phyloP scores from a whole-genome alignment of 495 filamentous ascomycete species.

The Corynascus novoguineensis region DNA sequence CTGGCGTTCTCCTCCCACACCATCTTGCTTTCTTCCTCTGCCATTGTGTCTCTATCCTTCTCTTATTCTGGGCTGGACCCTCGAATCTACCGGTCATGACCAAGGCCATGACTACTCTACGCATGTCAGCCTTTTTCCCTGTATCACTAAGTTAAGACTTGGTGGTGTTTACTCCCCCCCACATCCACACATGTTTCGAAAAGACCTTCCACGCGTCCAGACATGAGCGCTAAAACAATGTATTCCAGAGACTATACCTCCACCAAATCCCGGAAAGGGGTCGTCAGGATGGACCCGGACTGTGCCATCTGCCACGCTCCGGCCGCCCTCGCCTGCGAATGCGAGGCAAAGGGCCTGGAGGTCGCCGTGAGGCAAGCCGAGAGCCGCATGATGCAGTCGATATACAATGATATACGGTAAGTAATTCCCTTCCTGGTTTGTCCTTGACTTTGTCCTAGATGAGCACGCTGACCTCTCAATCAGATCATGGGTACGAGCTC shows the following conservation, averaged over 20 bases:
- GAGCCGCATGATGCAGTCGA: slow-evolving; percentile 54
- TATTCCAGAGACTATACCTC: slow-evolving; percentile 41
- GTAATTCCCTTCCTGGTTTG: slow-evolving; percentile 13
- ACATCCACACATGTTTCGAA: slow-evolving; percentile 5
- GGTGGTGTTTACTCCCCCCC: slow-evolving; percentile 6
- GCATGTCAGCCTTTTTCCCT: slow-evolving; percentile 18
- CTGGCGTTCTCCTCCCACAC: slow-evolving; percentile 21
- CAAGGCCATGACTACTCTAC: slow-evolving; percentile 25
- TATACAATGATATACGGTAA: slow-evolving; percentile 61
- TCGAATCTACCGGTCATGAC: slow-evolving; percentile 26
- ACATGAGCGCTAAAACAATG: slow-evolving; percentile 43
- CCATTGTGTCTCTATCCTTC: slow-evolving; percentile 3
- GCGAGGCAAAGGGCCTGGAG: slow-evolving; percentile 62
- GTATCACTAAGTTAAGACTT: slow-evolving; percentile 26
- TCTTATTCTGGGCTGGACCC: slow-evolving; percentile 32
- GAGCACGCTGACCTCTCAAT: slow-evolving; percentile 22
- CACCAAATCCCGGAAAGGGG: slow-evolving; percentile 42
- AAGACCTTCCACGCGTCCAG: slow-evolving; percentile 28
- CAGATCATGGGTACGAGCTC: slow-evolving; percentile 63
- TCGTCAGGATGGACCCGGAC: slow-evolving; percentile 60
- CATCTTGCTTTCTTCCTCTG: slow-evolving; percentile 16
- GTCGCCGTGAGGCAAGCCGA: slow-evolving; percentile 63
- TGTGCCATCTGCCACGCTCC: slow-evolving; percentile 66
- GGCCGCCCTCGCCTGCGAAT: slow-evolving; percentile 57
- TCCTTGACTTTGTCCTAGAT: background rate